Evolutionary conservation across 441 rosid genomes (phyloP).

Genomic region (Hura crepitans): DNA sequence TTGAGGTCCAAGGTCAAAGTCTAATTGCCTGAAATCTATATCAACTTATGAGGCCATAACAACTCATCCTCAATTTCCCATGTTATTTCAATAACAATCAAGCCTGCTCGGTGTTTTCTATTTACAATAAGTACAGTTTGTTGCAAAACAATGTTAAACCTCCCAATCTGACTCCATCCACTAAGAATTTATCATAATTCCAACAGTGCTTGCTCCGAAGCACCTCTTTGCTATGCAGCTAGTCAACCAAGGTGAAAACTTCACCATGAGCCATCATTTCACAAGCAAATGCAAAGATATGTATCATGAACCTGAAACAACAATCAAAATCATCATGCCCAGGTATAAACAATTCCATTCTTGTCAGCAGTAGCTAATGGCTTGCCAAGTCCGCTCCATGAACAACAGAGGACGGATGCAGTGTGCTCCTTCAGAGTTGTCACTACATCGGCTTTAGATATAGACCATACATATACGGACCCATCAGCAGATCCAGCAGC

Average conservation of each 20-base stretch:
- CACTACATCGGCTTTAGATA: slow-evolving; percentile 68
- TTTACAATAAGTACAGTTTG: slow-evolving; percentile 2
- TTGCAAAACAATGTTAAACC: background rate
- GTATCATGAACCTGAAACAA: slow-evolving; percentile 1
- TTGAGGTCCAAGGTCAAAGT: too few species aligned
- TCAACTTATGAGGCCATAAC: too few species aligned
- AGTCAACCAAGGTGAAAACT: background rate
- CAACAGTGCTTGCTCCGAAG: background rate
- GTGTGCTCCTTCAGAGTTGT: slow-evolving; percentile 75
- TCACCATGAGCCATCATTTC: background rate
- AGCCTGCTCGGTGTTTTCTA: background rate
- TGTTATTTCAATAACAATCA: background rate
- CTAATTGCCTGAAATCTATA: too few species aligned
- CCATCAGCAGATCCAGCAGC: slow-evolving; percentile 97
- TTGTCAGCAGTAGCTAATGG: slow-evolving; percentile 88
- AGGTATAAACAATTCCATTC: slow-evolving; percentile 68
- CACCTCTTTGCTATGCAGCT: background rate
- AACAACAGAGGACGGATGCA: slow-evolving; percentile 73
- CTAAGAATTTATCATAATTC: background rate
- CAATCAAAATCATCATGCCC: slow-evolving; percentile 47
- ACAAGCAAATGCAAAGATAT: background rate
- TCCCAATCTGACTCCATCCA: background rate
- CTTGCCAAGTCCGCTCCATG: slow-evolving; percentile 89
- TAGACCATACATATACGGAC: slow-evolving; percentile 73
- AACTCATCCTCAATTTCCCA: too few species aligned